Evolutionary conservation across 495 filamentous ascomycete species (phyloP).

Genomic region (Neurospora intermedia): DNA sequence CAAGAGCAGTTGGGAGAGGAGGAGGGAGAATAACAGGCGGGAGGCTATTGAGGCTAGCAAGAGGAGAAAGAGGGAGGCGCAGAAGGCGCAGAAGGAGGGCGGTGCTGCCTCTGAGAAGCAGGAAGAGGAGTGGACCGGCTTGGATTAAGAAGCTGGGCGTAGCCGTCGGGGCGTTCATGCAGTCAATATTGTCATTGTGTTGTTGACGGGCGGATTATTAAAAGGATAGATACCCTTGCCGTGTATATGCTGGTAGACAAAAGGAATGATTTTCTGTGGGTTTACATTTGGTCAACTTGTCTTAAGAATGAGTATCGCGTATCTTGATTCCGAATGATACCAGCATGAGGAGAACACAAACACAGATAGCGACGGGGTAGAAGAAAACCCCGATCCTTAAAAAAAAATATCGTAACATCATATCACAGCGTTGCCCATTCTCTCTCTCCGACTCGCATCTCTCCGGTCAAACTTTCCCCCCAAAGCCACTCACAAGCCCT

Average conservation of each 20-base stretch:
- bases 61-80: constrained; percentile 39
- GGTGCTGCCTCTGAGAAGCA: constrained; percentile 29
- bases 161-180: not conserved
- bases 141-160: constrained; percentile 43
- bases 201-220: not conserved
- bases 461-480: not conserved
- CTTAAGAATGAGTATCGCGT: not conserved
- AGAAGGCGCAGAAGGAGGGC: constrained; percentile 19
- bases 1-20: constrained; percentile 81
- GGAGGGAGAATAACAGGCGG: constrained; percentile 62
- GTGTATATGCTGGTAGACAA: not conserved
- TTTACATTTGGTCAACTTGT: not conserved
- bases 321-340: not conserved
- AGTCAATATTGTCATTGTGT: not conserved
- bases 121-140: constrained; percentile 50
- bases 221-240: not conserved
- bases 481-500: not conserved
- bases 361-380: not conserved
- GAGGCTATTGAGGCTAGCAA: constrained; percentile 65
- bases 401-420: not conserved
- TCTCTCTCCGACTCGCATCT: not conserved
- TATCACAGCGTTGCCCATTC: not conserved
- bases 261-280: not conserved
- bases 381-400: not conserved
- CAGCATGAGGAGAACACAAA: not conserved